Evolutionary conservation across 1,284 basidiomycete genomes (phyloP).

Genomic region (Ustilago shanxiensis): DNA sequence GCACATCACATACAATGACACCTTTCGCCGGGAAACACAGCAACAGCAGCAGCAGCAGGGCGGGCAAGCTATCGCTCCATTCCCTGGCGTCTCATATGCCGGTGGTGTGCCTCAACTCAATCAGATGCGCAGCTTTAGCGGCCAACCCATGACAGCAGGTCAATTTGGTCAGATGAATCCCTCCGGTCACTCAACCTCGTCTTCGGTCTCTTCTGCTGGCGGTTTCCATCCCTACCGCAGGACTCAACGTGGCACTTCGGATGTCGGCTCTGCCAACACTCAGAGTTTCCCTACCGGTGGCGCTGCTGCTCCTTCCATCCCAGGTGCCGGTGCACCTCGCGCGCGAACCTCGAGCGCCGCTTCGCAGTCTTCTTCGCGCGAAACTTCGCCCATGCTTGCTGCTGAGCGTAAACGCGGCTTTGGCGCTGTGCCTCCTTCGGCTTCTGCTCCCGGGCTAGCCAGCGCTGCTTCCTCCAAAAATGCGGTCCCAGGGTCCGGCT

Average conservation of each 20-base stretch:
- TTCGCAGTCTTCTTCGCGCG: slow-evolving; percentile 45
- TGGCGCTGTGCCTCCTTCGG: slow-evolving; percentile 15
- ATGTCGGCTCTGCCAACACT: slow-evolving; percentile 33
- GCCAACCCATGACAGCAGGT: slow-evolving; percentile 22
- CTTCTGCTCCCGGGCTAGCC: slow-evolving; percentile 29
- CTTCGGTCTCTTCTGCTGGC: slow-evolving; percentile 40
- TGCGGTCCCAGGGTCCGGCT: slow-evolving; percentile 4
- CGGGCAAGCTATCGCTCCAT: slow-evolving; percentile 22
- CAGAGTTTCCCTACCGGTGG: slow-evolving; percentile 31
- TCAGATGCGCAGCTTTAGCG: slow-evolving; percentile 40
- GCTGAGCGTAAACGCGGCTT: slow-evolving; percentile 44
- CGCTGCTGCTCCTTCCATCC: slow-evolving; percentile 4
- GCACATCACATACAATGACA: slow-evolving; percentile 60
- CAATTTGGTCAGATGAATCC: slow-evolving; percentile 37
- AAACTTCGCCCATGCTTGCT: slow-evolving; percentile 47
- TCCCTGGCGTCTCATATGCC: slow-evolving; percentile 38
- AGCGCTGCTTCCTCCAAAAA: slow-evolving; percentile 15
- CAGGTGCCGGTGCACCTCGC: slow-evolving; percentile 25
- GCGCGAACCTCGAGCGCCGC: slow-evolving; percentile 51
- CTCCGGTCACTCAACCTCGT: slow-evolving; percentile 39
- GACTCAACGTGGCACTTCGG: slow-evolving; percentile 48
- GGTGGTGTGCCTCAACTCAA: slow-evolving; percentile 36
- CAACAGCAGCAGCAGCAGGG: slow-evolving; percentile 36
- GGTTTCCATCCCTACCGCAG: slow-evolving; percentile 65
- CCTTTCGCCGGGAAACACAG: slow-evolving; percentile 51